Base-by-base conservation (phyloP, 2,329 filamentous ascomycete species). In the Colletotrichum endophyticum region DNA sequence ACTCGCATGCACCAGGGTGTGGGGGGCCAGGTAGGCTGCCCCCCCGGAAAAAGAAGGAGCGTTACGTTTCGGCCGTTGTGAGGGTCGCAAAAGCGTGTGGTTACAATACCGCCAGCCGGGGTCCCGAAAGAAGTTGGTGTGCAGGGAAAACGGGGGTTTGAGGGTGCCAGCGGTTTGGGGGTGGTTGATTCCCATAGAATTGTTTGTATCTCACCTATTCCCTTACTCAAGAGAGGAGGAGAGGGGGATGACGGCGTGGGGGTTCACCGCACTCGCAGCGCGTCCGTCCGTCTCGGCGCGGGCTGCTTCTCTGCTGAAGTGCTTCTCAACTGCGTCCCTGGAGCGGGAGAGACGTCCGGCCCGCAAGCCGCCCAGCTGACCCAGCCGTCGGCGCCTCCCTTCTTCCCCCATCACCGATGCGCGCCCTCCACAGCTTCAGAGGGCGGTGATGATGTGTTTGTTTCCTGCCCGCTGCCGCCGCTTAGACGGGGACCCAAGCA, bases 91-190 rank as follows among this genome's bases (percentile, higher is more conserved):
- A 57, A 62, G 16, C 19, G 32, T 69, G 66, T 67, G 66, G 66
- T 69, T 69, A 22, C 67, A 70, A 25, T 62, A 62, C 57, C 34
- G 34, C 32, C 67, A 70, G 22, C 67, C 56, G 62, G 57, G 32
- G 25, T 70, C 27, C 67, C 67, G 34, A 70, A 70, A 70, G 56
- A 49, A 70, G 67, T 44, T 70, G 67, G 67, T 70, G 67, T 70
- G 36, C 13, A 69, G 32, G 6, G 28, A 12, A 61, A 39, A 30
- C 11, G 19, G 59, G 30, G 27, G 27, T 9, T 16, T 22, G 22
- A 5, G 53, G 25, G 25, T 22, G 53, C 6, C 25, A 13, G n/a
- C 22, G 53, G 53, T 27, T 22, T 27, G 22, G 53, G n/a, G 49
- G 53, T 56, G 25, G 22, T 22, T 44, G n/a, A 44, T 44, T 44